phyloP scores from a whole-genome alignment of 1,284 basidiomycete species.

The Austroboletus niveus region DNA sequence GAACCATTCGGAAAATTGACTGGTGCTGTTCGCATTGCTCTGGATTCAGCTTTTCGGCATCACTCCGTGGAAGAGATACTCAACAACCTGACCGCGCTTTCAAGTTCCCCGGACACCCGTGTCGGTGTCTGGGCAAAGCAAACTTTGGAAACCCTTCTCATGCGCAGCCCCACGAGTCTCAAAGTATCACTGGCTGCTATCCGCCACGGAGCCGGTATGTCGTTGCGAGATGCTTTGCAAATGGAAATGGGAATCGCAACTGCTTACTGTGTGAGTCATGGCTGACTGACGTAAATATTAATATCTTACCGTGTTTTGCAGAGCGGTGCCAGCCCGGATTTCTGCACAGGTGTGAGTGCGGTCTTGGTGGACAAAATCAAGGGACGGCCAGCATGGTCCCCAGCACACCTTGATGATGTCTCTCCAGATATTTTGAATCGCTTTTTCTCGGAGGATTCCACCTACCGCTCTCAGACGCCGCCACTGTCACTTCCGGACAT shows the following conservation, averaged over 20 bases:
- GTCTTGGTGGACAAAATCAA: constrained; percentile 64
- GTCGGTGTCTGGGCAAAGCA: constrained; percentile 73
- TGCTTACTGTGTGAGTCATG: constrained; percentile 70
- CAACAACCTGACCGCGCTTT: constrained; percentile 50
- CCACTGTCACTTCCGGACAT: constrained; percentile 45
- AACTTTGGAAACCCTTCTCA: constrained; percentile 62
- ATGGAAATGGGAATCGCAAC: constrained; percentile 83
- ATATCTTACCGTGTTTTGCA: constrained; percentile 32
- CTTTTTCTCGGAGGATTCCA: constrained; percentile 59
- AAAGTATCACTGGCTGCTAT: constrained; percentile 82
- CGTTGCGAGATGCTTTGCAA: constrained; percentile 66
- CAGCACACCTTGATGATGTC: constrained; percentile 58
- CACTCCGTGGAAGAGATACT: constrained; percentile 72
- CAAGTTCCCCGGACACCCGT: constrained; percentile 39
- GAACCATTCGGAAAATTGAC: constrained; percentile 57
- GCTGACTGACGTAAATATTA: constrained; percentile 9
- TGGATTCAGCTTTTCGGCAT: constrained; percentile 79
- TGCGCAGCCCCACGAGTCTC: constrained; percentile 87
- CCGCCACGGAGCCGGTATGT: constrained; percentile 61
- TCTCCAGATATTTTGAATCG: constrained; percentile 50
- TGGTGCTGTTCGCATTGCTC: constrained; percentile 65
- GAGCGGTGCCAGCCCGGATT: constrained; percentile 79
- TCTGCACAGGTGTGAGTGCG: constrained; percentile 75
- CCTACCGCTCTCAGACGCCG: constrained; percentile 49
- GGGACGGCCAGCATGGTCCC: constrained; percentile 64